A percentile compares a stretch with the other conserved stretches of the same genome.
phyloP scores from a whole-genome alignment of 495 filamentous ascomycete species.

The Tuber melanosporum region DNA sequence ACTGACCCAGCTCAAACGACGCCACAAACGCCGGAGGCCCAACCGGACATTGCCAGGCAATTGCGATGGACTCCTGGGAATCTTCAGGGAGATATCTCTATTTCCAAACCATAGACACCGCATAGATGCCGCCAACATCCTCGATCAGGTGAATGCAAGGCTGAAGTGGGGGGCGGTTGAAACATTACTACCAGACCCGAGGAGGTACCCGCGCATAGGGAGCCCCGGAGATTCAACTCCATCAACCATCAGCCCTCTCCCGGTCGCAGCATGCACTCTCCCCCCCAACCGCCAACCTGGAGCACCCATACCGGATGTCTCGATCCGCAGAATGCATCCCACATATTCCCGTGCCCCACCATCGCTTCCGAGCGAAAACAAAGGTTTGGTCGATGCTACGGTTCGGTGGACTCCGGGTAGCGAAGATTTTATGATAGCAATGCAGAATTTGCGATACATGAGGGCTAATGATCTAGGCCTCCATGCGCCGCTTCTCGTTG shows the following conservation, averaged over 20 bases:
- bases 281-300: background rate
- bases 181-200: background rate
- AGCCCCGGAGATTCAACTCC: background rate
- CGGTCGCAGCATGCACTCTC: background rate
- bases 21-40: background rate
- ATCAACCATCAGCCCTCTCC: background rate
- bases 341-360: background rate
- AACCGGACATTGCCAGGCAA: background rate
- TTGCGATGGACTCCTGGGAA: background rate
- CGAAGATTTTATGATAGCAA: background rate
- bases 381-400: background rate
- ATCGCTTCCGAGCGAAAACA: background rate
- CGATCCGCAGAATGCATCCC: background rate
- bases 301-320: background rate
- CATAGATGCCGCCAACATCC: background rate
- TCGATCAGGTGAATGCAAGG: background rate
- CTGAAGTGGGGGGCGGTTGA: background rate
- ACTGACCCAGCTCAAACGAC: background rate
- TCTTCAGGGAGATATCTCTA: background rate
- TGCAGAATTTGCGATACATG: background rate
- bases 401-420: background rate
- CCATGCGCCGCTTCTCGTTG: constrained; percentile 14
- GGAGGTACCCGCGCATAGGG: accelerated
- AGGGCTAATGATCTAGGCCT: constrained; percentile 17
- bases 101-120: background rate